phyloP scores from a whole-genome alignment of 2,329 filamentous ascomycete species.

The Aspergillus latus region DNA sequence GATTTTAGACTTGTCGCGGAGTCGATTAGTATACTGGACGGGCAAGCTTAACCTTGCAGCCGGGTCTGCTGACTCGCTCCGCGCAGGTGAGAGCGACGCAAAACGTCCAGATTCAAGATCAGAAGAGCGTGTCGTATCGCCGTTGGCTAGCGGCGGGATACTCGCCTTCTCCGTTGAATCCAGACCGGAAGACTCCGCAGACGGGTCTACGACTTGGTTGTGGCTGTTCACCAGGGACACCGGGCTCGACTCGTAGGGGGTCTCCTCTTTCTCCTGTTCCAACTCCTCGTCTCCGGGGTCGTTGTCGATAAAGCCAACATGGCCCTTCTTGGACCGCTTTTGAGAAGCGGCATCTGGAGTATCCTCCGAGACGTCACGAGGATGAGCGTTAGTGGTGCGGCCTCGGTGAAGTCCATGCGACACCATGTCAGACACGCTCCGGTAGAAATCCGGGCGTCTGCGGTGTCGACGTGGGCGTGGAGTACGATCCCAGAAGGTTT shows the following conservation, averaged over 20 bases:
- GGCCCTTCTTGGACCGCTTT: conserved; percentile 42
- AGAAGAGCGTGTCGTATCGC: conserved; percentile 6
- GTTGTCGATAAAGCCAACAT: conserved; percentile 57
- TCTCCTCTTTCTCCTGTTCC: conserved; percentile 19
- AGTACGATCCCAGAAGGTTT: conserved; percentile 92
- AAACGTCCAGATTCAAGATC: conserved; percentile 33
- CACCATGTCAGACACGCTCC: conserved; percentile 41
- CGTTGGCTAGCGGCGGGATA: conserved; percentile 16
- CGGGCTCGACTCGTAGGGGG: conserved; percentile 6
- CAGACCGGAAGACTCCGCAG: conserved; percentile 2
- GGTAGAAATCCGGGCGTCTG: conserved; percentile 37
- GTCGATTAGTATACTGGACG: conserved; percentile 65
- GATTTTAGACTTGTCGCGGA: conserved; percentile 66
- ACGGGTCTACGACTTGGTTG: background rate
- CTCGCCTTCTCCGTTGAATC: conserved; percentile 19
- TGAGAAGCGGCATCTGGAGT: conserved; percentile 14
- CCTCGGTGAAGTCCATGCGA: conserved; percentile 35
- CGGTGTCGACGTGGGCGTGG: conserved; percentile 54
- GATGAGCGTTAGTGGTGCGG: conserved; percentile 28
- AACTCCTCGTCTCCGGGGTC: conserved; percentile 28
- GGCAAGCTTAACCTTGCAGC: conserved; percentile 28
- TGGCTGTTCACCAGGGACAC: background rate
- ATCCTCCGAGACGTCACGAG: conserved; percentile 18
- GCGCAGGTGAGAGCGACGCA: conserved; percentile 26
- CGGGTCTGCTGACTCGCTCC: conserved; percentile 35